Percentiles rank a stretch among this genome's conserved stretches.
Conservation (phyloP, 163 green algal species). For the Prototheca wickerhamii region DNA sequence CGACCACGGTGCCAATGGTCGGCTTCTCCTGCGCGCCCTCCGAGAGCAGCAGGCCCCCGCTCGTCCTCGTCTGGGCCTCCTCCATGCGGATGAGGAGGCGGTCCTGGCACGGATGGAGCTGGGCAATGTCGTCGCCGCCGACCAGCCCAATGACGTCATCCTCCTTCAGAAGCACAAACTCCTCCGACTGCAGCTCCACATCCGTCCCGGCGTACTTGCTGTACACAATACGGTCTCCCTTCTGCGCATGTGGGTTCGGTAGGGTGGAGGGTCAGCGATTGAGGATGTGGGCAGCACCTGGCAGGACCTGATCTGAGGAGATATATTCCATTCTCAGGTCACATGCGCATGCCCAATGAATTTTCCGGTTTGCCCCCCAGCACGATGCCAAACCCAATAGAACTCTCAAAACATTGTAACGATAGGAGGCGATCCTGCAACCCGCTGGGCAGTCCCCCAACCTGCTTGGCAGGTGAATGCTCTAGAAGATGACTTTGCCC, state of each 20-base stretch:
- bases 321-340: too few relatives aligned
- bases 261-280: too few relatives aligned
- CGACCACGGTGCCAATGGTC: slow-evolving; percentile 70
- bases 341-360: too few relatives aligned
- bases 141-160: slow-evolving; percentile 70
- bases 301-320: slow-evolving; percentile 12
- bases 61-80: slow-evolving; percentile 61
- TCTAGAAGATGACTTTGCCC: background rate
- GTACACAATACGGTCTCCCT: slow-evolving; percentile 87
- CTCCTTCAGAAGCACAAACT: slow-evolving; percentile 87
- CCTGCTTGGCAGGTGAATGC: background rate
- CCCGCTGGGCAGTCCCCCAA: background rate
- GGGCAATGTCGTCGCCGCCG: slow-evolving; percentile 38
- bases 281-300: background rate
- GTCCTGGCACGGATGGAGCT: slow-evolving; percentile 55
- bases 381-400: background rate
- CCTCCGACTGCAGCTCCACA: slow-evolving; percentile 51
- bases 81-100: slow-evolving; percentile 63
- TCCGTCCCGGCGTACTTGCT: slow-evolving; percentile 94
- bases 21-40: slow-evolving; percentile 78
- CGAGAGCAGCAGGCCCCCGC: slow-evolving; percentile 82
- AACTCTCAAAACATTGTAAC: too few relatives aligned
- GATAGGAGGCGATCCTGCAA: background rate
- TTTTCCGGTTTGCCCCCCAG: background rate
- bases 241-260: slow-evolving; percentile 40